A percentile compares a stretch with the other conserved stretches of the same genome.
These are phyloP conservation scores for Ceratocystis eucalypticola DNA, from an alignment of 2,329 filamentous ascomycete species.

Conservation along the genomic window DNA sequence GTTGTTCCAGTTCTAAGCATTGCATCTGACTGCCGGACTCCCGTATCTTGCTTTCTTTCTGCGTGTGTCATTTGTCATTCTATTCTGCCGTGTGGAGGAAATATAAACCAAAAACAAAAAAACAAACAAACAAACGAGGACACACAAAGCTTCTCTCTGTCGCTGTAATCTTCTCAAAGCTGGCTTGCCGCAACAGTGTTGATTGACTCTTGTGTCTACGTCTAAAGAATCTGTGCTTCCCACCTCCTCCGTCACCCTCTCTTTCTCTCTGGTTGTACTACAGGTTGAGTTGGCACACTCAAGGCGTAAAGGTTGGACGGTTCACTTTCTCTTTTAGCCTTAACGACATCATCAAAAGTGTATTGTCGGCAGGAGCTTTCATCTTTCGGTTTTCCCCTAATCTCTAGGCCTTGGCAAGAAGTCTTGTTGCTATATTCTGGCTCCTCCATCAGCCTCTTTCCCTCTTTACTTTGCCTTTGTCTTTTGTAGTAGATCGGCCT, in stretches of 20 bases:
- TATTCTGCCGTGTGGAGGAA: constrained; percentile 7
- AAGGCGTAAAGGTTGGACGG: neutral
- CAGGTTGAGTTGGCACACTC: neutral
- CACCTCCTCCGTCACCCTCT: neutral
- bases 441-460: neutral
- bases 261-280: neutral
- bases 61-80: constrained; percentile 4
- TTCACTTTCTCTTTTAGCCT: neutral
- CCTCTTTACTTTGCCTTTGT: neutral
- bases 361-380: neutral
- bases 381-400: neutral
- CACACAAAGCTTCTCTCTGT: constrained; percentile 11
- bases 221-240: constrained; percentile 3
- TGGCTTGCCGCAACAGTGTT: constrained; percentile 4
- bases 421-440: neutral
- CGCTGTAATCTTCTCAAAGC: constrained; percentile 5
- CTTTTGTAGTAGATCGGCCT: constrained; percentile 6
- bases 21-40: constrained; percentile 4
- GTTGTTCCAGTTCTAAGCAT: neutral
- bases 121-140: constrained; percentile 1
- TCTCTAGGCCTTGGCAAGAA: neutral
- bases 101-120: constrained; percentile 10
- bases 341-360: neutral
- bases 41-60: constrained; percentile 10
- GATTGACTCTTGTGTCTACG: neutral